Conservation (phyloP, 768 basidiomycete genomes). For the Lactifluus piperatus region DNA sequence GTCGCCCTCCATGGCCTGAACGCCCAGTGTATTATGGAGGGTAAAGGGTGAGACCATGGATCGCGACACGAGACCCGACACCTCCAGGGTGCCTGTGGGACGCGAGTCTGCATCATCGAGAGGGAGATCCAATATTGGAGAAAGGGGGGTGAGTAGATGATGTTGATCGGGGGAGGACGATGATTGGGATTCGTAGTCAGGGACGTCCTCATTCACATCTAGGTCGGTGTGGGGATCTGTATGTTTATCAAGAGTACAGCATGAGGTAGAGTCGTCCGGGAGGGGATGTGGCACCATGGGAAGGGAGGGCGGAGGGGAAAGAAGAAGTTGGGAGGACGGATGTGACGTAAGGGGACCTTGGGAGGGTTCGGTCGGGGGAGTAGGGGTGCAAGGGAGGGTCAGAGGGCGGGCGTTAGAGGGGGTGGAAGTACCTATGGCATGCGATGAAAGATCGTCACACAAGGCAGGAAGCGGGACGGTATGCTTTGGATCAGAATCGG, state of each 20-base stretch:
- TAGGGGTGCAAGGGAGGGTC: neutral
- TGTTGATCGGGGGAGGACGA: constrained; percentile 8
- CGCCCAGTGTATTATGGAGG: neutral
- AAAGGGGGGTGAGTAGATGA: constrained; percentile 12
- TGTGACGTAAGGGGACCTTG: constrained; percentile 16
- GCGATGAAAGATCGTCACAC: constrained; percentile 10
- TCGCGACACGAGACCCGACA: constrained; percentile 11
- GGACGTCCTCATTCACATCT: neutral
- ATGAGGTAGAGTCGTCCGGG: constrained; percentile 3
- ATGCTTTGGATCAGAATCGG: constrained; percentile 21
- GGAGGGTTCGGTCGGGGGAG: neutral
- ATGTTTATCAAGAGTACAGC: neutral
- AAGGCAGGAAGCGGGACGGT: constrained; percentile 19
- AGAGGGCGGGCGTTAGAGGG: neutral
- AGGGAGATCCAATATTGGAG: constrained; percentile 10
- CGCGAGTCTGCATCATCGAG: constrained; percentile 4
- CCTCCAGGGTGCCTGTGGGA: constrained; percentile 6
- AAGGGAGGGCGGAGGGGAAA: constrained; percentile 19
- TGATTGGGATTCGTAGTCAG: constrained; percentile 1
- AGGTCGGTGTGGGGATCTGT: neutral
- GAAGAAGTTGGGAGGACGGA: constrained; percentile 8
- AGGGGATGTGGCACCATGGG: constrained; percentile 16
- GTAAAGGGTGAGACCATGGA: constrained; percentile 4
- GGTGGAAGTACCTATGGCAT: neutral
- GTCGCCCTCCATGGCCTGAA: constrained; percentile 11